Base-by-base conservation (phyloP, 2,329 filamentous ascomycete species). In the Phialocephala sp. region DNA sequence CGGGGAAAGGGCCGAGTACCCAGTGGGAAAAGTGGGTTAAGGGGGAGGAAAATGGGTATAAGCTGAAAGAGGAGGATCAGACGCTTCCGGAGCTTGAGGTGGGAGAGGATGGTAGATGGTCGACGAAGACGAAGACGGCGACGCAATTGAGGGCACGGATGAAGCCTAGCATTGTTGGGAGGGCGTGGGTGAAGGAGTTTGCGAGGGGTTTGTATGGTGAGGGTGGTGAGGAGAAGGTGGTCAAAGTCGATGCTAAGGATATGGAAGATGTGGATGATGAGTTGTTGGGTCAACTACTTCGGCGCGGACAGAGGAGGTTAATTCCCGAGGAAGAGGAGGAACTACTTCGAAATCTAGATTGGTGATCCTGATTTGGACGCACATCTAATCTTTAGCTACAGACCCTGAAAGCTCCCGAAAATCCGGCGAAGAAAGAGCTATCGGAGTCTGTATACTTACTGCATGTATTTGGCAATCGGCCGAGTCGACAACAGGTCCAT, bases 181-280 rank as follows among this genome's bases (percentile, higher is more conserved):
- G 37, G 37, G 52, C 60, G 11, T 73, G 71, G 71, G 70, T 65
- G 4, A 58, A 32, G 20, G 69, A 65, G 47, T 72, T 73, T 63
- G 69, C 65, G 4, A 66, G 55, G 27, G 66, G 65, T 20, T 24
- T 73, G 18, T 67, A 64, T 12, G 69, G 64, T 0, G 65, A 67
- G 15, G 63, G 57, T 27, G 59, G 47, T 9, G 64, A 66, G 14
- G 58, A 61, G 37, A 65, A 64, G 60, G 45, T 69, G 20, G 32
- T 24, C 4, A 37, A 67, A 22, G 62, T 60, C 35, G 63, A 68
- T 32, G 39, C 68, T 11, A 62, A 60, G n/a, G 58, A 63, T 45
- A 27, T 35, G 12, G 54, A 60, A 8, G 63, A 54, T 41, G 22
- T 56, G 57, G 12, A 27, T 58, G 39, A 60, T 45, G 8, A 55